Base-by-base conservation (phyloP, 768 basidiomycete species). In the Amanita muscaria region DNA sequence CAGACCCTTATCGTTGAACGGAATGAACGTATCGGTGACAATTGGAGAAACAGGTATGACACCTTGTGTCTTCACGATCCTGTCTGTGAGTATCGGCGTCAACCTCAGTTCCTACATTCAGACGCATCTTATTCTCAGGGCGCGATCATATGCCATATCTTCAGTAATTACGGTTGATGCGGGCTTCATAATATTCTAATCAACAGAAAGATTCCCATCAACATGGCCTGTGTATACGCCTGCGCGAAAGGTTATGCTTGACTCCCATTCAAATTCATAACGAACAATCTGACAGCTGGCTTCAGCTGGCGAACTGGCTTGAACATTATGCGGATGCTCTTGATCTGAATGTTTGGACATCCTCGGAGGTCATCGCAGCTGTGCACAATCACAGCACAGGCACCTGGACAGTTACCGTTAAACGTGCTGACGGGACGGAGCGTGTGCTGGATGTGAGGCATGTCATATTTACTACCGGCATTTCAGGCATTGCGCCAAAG, bases 251-350 rank as follows among this genome's bases (percentile, higher is more conserved):
- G 70, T 71, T n/a, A n/a, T n/a, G n/a, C n/a, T n/a, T n/a, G n/a
- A n/a, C n/a, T n/a, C n/a, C n/a, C n/a, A n/a, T n/a, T n/a, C n/a
- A n/a, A n/a, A n/a, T n/a, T n/a, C n/a, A n/a, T n/a, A n/a, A n/a
- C n/a, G n/a, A n/a, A n/a, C n/a, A n/a, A n/a, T n/a, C n/a, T n/a
- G n/a, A n/a, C n/a, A n/a, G n/a, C n/a, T n/a, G n/a, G n/a, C n/a
- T n/a, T n/a, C n/a, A n/a, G n/a, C 23, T 14, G 18, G 81, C 79
- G 0, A 73, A 77, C 48, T 83, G 79, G 79, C 67, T 85, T 3
- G 82, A 83, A 59, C 65, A 59, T 46, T 83, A 81, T 54, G 78
- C 76, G 1, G 66, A 74, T 11, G 55, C 66, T 1, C 58, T n/a
- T n/a, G n/a, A n/a, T n/a, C n/a, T n/a, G n/a, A n/a, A n/a, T n/a